Percentiles rank a stretch among this genome's conserved stretches.
Conservation (phyloP, 2,329 filamentous ascomycete genomes). For the Talaromyces sp. region DNA sequence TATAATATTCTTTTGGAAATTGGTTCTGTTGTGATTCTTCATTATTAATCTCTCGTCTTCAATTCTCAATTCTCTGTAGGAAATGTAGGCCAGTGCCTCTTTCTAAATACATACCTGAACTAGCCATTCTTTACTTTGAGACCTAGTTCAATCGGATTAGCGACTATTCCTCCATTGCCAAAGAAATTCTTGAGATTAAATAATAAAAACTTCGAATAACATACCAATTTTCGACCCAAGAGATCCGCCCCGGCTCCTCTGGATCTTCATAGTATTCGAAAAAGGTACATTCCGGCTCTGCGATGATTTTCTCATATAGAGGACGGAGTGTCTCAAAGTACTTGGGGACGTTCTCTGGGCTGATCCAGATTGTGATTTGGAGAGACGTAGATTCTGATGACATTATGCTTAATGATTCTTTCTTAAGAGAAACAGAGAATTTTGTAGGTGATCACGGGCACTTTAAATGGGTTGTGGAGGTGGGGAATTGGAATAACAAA, state of each 20-base stretch:
- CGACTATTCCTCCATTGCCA: background rate
- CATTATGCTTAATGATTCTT: background rate
- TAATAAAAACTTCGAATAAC: background rate
- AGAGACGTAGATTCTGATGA: background rate
- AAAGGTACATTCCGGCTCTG: constrained; percentile 45
- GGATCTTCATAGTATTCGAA: constrained; percentile 43
- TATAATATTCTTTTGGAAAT: background rate
- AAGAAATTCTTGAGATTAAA: background rate
- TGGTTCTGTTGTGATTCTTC: background rate
- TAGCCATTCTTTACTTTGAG: background rate
- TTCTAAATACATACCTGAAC: background rate
- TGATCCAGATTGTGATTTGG: constrained; percentile 10
- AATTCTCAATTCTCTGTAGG: background rate
- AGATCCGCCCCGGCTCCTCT: constrained; percentile 38
- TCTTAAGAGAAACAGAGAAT: background rate
- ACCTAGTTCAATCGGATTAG: background rate
- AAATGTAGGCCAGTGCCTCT: background rate
- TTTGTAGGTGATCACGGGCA: background rate
- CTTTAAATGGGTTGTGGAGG: background rate
- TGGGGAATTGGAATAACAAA: background rate
- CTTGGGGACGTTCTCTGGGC: constrained; percentile 25
- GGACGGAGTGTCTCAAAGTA: constrained; percentile 38
- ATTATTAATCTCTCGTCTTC: background rate
- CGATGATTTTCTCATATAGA: constrained; percentile 39
- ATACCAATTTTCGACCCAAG: constrained; percentile 46